Percentiles rank a stretch among this genome's conserved stretches.
These are phyloP conservation scores for Sarocladiaceae sp. DNA, from an alignment of 2,329 filamentous ascomycete genomes.

Conservation along the genomic window DNA sequence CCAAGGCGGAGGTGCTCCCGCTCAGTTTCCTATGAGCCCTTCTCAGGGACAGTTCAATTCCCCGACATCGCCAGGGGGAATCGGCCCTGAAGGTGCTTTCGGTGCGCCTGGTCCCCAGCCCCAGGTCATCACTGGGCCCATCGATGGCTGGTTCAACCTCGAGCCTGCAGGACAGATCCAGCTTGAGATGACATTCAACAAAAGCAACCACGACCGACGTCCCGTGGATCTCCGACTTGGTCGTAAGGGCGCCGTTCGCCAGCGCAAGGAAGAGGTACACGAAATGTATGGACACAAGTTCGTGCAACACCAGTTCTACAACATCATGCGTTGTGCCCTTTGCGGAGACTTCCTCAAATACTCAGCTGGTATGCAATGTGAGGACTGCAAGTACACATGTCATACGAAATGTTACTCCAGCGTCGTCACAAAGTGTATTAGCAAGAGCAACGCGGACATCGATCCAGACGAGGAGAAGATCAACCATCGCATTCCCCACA, in stretches of 20 bases:
- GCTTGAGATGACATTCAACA: conserved; percentile 84
- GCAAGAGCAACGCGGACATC: conserved; percentile 96
- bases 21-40: conserved; percentile 55
- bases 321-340: conserved; percentile 98
- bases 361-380: conserved; percentile 97
- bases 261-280: conserved; percentile 96
- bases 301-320: conserved; percentile 97
- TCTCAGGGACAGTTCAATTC: conserved; percentile 30
- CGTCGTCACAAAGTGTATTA: conserved; percentile 99
- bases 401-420: conserved; percentile 95
- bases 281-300: conserved; percentile 99
- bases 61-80: conserved; percentile 29
- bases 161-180: conserved; percentile 92
- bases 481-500: conserved; percentile 97
- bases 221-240: conserved; percentile 85
- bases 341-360: conserved; percentile 99
- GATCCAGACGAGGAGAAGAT: conserved; percentile 99
- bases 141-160: conserved; percentile 95
- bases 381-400: conserved; percentile 99
- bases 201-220: conserved; percentile 77
- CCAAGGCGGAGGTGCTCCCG: conserved; percentile 34
- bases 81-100: conserved; percentile 27
- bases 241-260: conserved; percentile 90
- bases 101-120: conserved; percentile 36
- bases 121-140: conserved; percentile 51